Evolutionary conservation across 202 grass and related monocot species (phyloP), one percentile per base, ranked within the genome.

Genomic region (Dendrocalamus latiflorus): DNA sequence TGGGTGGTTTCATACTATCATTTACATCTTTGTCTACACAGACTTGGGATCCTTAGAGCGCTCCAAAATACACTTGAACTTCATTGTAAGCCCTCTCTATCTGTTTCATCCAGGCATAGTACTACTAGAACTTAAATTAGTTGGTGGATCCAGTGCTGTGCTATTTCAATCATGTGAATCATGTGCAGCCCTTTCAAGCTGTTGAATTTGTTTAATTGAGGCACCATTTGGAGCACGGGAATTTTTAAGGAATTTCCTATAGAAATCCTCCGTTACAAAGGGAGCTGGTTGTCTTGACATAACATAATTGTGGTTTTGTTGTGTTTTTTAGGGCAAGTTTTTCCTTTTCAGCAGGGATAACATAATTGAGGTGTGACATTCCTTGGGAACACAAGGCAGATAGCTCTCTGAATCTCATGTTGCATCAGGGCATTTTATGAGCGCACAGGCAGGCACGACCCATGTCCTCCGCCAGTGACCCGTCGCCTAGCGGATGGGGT

Each of bases 401-500:
- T 11, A 70, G 48, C 65, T 36, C 17, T 59, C 25, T 36, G 72
- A 77, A 65, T 38, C 58, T 45, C 20, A 50, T 41, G 70, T 60
- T 47, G 25, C 53, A 36, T 61, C 17, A 60, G 38, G 47, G 38
- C 6, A 36, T 76, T 74, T 39, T 74, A 39, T 48, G 45, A 65
- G 70, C 8, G 18, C 13, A 24, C 68, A 45, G 48, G 57, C 54
- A 75, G 64, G 44, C 53, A 64, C 58, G 57, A 81, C 56, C 82
- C 64, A 64, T 81, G 71, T 70, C 57, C 62, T 71, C 0, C 17
- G 77, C 37, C 81, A 76, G 55, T 60, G 76, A 84, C 28, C 75
- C 33, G 69, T 43, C 62, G 76, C 62, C n/a, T 37, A 56, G 76
- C 77, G 33, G 38, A 49, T 65, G 55, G 37, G 57, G 16, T 34